Evolutionary conservation across 306 rosid genomes (phyloP).

Genomic region (cucumber (Cucumis sativus)): Cucumber_9930_V3 NC_026656.2:1163501-1164000

Average conservation of each 20-base stretch:
- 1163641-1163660: background rate
- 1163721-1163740: background rate
- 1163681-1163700: background rate
- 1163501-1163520: background rate
- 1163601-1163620: constrained; percentile 7
- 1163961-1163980: background rate
- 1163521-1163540: background rate
- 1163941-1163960: background rate
- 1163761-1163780: background rate
- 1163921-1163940: background rate
- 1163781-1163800: constrained; percentile 9
- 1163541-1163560: background rate
- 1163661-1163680: background rate
- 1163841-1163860: background rate
- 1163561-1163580: background rate
- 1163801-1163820: background rate
- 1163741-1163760: background rate
- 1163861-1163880: background rate
- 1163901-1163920: background rate
- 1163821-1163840: background rate
- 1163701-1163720: background rate
- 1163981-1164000: background rate
- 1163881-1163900: background rate
- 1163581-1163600: background rate
- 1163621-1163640: constrained; percentile 4